Conservation (phyloP, 2,329 filamentous ascomycete species). For the Tolypocladium paradoxum region DNA sequence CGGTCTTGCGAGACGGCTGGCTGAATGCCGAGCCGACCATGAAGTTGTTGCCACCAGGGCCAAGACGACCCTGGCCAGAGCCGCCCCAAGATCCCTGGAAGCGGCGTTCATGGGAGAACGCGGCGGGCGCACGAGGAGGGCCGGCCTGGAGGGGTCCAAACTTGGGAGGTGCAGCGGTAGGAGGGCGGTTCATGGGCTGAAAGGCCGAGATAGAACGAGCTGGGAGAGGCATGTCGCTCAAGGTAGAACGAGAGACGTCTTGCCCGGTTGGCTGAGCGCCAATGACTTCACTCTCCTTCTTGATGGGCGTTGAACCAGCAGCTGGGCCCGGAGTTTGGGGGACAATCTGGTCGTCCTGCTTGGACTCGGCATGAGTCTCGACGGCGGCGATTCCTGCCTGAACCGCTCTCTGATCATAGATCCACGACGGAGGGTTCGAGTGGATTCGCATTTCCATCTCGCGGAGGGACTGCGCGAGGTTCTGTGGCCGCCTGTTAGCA, state of each 20-base stretch:
- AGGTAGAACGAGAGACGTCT: not conserved
- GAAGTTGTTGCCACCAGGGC: not conserved
- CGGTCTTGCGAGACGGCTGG: conserved; percentile 2
- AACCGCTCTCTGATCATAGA: not conserved
- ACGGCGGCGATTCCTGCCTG: not conserved
- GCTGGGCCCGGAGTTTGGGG: not conserved
- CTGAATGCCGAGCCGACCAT: conserved; percentile 5
- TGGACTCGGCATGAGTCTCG: not conserved
- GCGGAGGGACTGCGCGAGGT: not conserved
- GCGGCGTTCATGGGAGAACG: conserved; percentile 14
- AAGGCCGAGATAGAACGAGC: conserved; percentile 14
- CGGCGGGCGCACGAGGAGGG: conserved; percentile 16
- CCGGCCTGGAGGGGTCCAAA: conserved; percentile 19
- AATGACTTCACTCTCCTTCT: conserved; percentile 2
- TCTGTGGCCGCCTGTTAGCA: not conserved
- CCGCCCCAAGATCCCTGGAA: conserved; percentile 11
- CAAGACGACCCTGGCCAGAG: conserved; percentile 8
- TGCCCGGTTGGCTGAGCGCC: not conserved
- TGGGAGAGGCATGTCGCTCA: not conserved
- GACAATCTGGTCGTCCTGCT: not conserved
- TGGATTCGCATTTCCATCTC: not conserved
- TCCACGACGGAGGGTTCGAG: not conserved
- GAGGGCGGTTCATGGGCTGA: conserved; percentile 10
- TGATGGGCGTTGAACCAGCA: not conserved
- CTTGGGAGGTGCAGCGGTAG: conserved; percentile 14